Evolutionary conservation across 192 early-diverging fungal species (phyloP).

Genomic region (Paraglomus occultum): DNA sequence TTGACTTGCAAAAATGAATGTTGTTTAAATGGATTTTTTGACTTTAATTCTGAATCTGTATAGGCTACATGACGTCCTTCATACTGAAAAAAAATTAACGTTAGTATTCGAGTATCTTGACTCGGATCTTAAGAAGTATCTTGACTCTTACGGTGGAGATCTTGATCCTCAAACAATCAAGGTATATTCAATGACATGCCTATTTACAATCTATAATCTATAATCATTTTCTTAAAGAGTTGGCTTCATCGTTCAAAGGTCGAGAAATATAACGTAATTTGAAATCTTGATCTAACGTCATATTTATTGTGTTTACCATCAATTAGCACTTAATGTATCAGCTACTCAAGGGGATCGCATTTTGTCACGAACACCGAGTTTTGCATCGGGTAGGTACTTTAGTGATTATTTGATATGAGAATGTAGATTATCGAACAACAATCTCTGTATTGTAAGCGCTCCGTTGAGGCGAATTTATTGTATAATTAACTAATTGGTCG

Average conservation of each 20-base stretch:
- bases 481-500: neutral
- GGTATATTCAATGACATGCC: conserved; percentile 44
- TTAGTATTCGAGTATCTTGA: conserved; percentile 99
- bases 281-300: neutral
- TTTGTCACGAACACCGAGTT: conserved; percentile 94
- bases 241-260: neutral
- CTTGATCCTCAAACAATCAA: conserved; percentile 81
- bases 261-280: conserved; percentile 2
- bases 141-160: conserved; percentile 85
- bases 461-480: neutral
- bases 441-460: neutral
- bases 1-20: neutral
- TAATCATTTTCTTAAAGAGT: neutral
- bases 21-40: neutral
- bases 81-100: conserved; percentile 97
- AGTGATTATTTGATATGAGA: neutral
- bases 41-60: conserved; percentile 2
- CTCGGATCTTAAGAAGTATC: conserved; percentile 98
- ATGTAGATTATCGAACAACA: neutral
- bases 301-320: neutral
- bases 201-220: neutral
- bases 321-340: conserved; percentile 93
- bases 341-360: conserved; percentile 93
- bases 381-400: conserved; percentile 74
- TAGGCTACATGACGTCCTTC: conserved; percentile 92